Base-by-base conservation (phyloP, 1,284 basidiomycete species). In the Ustilago sp. region DNA sequence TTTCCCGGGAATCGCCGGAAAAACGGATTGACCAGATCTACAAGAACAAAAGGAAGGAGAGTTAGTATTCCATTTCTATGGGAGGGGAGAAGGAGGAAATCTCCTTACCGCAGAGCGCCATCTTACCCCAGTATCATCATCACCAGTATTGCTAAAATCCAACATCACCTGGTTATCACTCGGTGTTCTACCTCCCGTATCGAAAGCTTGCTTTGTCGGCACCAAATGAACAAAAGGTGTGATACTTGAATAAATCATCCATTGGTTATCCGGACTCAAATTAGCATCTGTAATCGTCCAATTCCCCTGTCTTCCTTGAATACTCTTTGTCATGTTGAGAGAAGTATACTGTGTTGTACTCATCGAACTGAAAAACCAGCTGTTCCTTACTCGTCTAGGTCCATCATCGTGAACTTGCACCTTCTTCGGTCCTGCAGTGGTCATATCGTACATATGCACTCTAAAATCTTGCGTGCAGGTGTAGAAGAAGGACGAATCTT, bases 1-100 rank as follows among this genome's bases (percentile, higher is more conserved):
- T 91, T 87, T 99, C 97, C 64, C 93, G 93, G 0, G 94, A 95
- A 82, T 98, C 95, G 13, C 95, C 94, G 38, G 94, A 97, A 86
- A 98, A 99, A 31, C 94, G 91, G 84, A 97, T 94, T 75, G 93
- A 92, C 92, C 93, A 98, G 63, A 98, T 94, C 87, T 89, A 70
- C 60, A 43, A 8, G 3, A 15, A 36, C 5, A 7, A n/a, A 38
- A 6, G 48, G n/a, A 35, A 19, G 1, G 34, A 19, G 19, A 8
- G 57, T 55, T 50, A 68, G 56, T 50, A 9, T 4, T 17, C 32
- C 8, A 11, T 12, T 15, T 19, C 31, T 13, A 5, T 1, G 34
- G 23, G 2, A 53, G 9, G 13, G n/a, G 41, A 48, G 50, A n/a
- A 17, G 36, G 19, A 31, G 19, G 36, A 38, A 51, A 19, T 56